Conservation (phyloP, 805 yeast species). For the Pichia cabralensis region DNA sequence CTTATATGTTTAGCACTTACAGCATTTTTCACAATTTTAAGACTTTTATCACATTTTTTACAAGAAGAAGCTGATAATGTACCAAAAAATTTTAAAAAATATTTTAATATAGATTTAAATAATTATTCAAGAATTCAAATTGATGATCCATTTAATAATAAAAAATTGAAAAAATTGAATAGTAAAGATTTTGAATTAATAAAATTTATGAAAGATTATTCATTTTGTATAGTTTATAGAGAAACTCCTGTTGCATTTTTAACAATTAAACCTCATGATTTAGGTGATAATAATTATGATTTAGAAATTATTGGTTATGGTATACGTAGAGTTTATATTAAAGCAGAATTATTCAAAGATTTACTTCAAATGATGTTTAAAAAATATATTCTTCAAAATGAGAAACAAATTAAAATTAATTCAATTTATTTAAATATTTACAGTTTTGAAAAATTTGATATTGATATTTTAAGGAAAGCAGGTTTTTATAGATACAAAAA, state of each 20-base stretch:
- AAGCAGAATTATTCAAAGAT: slow-evolving; percentile 55
- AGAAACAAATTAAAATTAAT: background rate
- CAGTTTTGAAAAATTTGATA: slow-evolving; percentile 39
- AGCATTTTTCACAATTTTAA: slow-evolving; percentile 30
- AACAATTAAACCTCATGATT: slow-evolving; percentile 30
- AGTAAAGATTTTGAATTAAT: slow-evolving; percentile 13
- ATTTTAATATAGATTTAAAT: slow-evolving; percentile 44
- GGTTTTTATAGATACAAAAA: slow-evolving; percentile 30
- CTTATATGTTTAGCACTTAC: slow-evolving; percentile 29
- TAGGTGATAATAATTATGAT: slow-evolving; percentile 15
- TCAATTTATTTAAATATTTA: slow-evolving; percentile 37
- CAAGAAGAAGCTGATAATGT: slow-evolving; percentile 30
- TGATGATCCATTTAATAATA: slow-evolving; percentile 7
- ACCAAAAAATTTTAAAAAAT: slow-evolving; percentile 25
- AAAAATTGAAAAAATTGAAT: slow-evolving; percentile 9
- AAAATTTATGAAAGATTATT: slow-evolving; percentile 30
- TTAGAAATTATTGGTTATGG: slow-evolving; percentile 49
- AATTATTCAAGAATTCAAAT: slow-evolving; percentile 26
- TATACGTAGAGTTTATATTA: slow-evolving; percentile 57
- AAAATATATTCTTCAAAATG: slow-evolving; percentile 18
- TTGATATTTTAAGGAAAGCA: slow-evolving; percentile 28
- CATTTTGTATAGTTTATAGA: slow-evolving; percentile 52
- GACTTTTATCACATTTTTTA: slow-evolving; percentile 39
- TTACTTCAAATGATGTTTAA: slow-evolving; percentile 26
- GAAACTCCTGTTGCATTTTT: slow-evolving; percentile 62